Evolutionary conservation across 2,329 filamentous ascomycete genomes (phyloP), one percentile per base, ranked within the genome.

Genomic region (Colletotrichum kahawae): DNA sequence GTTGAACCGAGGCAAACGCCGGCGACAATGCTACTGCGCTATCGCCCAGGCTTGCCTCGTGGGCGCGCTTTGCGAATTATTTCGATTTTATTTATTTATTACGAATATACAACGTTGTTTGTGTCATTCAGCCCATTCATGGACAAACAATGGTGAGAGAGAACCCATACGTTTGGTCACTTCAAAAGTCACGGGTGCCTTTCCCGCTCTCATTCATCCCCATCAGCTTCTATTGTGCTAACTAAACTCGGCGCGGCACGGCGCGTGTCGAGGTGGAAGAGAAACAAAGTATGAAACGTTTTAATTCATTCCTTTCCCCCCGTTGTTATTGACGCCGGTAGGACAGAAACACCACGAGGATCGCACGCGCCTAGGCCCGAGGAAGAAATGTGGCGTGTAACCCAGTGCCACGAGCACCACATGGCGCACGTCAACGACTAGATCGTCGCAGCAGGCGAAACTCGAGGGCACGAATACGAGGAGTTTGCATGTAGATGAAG

Each of bases 11-110:
- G 86, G 79, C 82, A 79, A 51, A 77, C 75, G 80, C 78, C 79
- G 82, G 83, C 87, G 87, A 90, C 83, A 90, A 89, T 90, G 88
- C 88, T 85, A 66, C 74, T 85, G 84, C 88, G 88, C 88, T 89
- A 90, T 90, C 86, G 87, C 82, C 24, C 36, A 77, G 79, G 83
- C 80, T 80, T 83, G 86, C 80, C 85, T 88, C 87, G 85, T 89
- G 87, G 87, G 87, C 82, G 82, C 83, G 84, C 81, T 79, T 76
- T 73, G 69, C 73, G 76, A 78, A 57, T 57, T 62, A 34, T 77
- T 80, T 76, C 77, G 71, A 74, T 70, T 72, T 72, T 21, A 57
- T 24, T 72, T 21, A 57, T 24, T 21, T 51, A 51, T 51, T 51
- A 21, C 9, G 21, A 33, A 27, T 68, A 66, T 57, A 67, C 24